Percentiles rank a stretch among this genome's conserved stretches.
These are phyloP conservation scores for Pelargonium fulgidum DNA, from an alignment of 441 rosid species.

Conservation along the genomic window DNA sequence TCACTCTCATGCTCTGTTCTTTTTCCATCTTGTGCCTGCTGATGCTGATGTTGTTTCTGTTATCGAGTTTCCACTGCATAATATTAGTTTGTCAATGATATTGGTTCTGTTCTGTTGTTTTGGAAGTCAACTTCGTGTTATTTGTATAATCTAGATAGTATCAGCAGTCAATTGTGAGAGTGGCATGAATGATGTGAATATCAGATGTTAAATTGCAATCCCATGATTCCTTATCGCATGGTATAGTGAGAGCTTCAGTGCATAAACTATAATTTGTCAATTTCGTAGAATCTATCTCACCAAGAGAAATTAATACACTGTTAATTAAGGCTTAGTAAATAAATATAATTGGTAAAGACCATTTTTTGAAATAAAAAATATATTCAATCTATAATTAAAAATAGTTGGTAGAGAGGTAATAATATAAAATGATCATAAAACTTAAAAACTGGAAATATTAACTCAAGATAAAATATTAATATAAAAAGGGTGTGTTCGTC, in stretches of 20 bases:
- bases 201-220: background rate
- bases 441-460: constrained; percentile 8
- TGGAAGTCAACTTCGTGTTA: background rate
- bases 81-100: background rate
- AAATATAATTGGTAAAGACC: background rate
- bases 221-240: background rate
- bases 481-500: constrained; percentile 13
- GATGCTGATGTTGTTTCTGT: background rate
- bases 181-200: background rate
- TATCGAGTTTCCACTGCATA: background rate
- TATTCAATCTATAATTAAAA: background rate
- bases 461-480: constrained; percentile 11
- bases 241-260: background rate
- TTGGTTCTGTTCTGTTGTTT: background rate
- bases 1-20: background rate
- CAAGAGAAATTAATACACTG: constrained; percentile 1
- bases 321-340: background rate
- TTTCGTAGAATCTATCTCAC: background rate
- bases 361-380: background rate
- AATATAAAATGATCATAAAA: constrained; percentile 1
- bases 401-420: background rate
- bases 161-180: constrained; percentile 9
- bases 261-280: background rate
- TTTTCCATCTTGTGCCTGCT: background rate
- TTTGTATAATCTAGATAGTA: constrained; percentile 3